Evolutionary conservation across 441 rosid genomes (phyloP).

Genomic region (Cnidoscolus chayamansa): DNA sequence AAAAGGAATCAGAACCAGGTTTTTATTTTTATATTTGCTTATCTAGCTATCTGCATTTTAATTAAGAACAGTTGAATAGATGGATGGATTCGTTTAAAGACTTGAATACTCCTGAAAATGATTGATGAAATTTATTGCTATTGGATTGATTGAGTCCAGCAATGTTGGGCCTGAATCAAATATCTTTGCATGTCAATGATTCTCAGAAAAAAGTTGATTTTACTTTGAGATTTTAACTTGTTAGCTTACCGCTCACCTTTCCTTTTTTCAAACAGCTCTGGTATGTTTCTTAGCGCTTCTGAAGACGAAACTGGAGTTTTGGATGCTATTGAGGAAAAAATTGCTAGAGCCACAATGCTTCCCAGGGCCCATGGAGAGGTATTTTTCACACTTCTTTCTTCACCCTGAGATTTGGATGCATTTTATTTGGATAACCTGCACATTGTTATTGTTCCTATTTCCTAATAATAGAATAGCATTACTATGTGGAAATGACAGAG

Average conservation of each 20-base stretch:
- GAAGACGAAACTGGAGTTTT: constrained; percentile 52
- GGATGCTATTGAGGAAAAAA: constrained; percentile 55
- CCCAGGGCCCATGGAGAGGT: constrained; percentile 59
- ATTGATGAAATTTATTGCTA: background rate
- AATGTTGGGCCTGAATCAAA: background rate
- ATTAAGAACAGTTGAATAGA: background rate
- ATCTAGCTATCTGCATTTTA: background rate
- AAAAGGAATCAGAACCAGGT: constrained; percentile 67
- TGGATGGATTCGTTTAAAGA: background rate
- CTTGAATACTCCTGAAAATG: background rate
- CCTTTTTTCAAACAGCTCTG: constrained; percentile 40
- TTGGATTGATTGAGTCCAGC: constrained; percentile 1
- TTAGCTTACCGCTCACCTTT: background rate
- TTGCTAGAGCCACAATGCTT: constrained; percentile 55
- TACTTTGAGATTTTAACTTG: background rate
- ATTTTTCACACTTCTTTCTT: background rate
- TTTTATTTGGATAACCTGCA: no score
- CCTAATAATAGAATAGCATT: background rate
- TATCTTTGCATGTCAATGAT: background rate
- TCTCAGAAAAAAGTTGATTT: background rate
- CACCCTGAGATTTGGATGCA: background rate
- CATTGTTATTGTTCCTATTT: background rate
- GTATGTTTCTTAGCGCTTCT: constrained; percentile 48
- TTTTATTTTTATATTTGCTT: background rate
- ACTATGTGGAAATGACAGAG: background rate